Percentiles rank a stretch among this genome's conserved stretches.
Evolutionary conservation across 2,329 filamentous ascomycete genomes (phyloP).

Genomic region (Lasiodiplodia theobromae): DNA sequence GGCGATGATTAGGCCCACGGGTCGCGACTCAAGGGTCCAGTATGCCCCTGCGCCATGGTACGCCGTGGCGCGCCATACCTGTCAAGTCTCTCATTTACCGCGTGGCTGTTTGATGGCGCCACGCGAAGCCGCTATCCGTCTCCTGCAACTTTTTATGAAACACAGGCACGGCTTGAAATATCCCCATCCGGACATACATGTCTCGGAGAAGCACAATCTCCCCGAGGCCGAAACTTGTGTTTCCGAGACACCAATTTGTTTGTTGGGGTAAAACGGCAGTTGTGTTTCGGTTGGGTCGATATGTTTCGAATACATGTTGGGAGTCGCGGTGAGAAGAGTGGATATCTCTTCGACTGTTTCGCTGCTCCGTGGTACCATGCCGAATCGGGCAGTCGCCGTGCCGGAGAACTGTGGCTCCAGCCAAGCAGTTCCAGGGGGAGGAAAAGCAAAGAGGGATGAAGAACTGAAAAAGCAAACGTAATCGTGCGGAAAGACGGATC

Average conservation of each 20-base stretch:
- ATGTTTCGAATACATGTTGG: background rate
- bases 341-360: background rate
- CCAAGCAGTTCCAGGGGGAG: background rate
- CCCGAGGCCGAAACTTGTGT: background rate
- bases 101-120: background rate
- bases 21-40: background rate
- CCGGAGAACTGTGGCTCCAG: background rate
- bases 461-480: background rate
- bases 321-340: background rate
- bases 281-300: background rate
- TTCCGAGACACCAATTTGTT: background rate
- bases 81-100: background rate
- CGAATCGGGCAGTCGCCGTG: background rate
- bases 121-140: background rate
- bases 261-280: background rate
- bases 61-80: background rate
- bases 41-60: background rate
- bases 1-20: background rate
- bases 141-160: conserved; percentile 9
- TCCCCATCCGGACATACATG: background rate
- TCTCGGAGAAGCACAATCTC: background rate
- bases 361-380: background rate
- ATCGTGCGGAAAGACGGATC: background rate
- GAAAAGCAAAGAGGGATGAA: background rate
- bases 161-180: background rate